Conservation (phyloP, 164 flowering plant species). For the Euptelea pleiosperma region DNA sequence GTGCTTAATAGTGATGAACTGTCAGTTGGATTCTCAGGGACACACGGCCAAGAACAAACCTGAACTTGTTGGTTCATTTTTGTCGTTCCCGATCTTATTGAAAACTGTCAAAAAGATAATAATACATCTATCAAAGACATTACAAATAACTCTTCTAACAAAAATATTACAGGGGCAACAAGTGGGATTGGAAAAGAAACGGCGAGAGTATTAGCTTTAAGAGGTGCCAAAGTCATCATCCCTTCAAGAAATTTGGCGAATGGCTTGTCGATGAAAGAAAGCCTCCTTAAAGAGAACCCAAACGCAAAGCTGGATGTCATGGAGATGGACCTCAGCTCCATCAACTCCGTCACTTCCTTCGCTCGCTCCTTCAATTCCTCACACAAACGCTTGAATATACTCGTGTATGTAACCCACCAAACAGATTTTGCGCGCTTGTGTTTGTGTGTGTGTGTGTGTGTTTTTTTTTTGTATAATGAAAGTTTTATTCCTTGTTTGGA, state of each 20-base stretch:
- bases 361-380: conserved; percentile 51
- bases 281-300: conserved; percentile 47
- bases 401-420: conserved; percentile 38
- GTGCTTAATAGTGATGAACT: no score
- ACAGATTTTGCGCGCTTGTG: background rate
- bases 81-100: background rate
- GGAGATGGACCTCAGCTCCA: conserved; percentile 72
- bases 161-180: conserved; percentile 23
- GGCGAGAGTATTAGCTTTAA: conserved; percentile 66
- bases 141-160: background rate
- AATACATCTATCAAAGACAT: background rate
- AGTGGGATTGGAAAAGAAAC: conserved; percentile 23
- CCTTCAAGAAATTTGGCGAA: conserved; percentile 49
- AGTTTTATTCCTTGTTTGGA: conserved; percentile 1
- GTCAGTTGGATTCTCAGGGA: no score
- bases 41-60: no score
- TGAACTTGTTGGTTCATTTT: background rate
- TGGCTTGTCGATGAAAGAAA: conserved; percentile 40
- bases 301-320: conserved; percentile 58
- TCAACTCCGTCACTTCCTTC: conserved; percentile 55
- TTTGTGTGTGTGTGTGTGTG: background rate
- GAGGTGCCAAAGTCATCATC: conserved; percentile 62
- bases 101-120: background rate
- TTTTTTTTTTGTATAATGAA: background rate
- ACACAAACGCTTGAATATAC: conserved; percentile 50